Conservation (phyloP, 2,329 filamentous ascomycete genomes). For the Cadophora sp. region DNA sequence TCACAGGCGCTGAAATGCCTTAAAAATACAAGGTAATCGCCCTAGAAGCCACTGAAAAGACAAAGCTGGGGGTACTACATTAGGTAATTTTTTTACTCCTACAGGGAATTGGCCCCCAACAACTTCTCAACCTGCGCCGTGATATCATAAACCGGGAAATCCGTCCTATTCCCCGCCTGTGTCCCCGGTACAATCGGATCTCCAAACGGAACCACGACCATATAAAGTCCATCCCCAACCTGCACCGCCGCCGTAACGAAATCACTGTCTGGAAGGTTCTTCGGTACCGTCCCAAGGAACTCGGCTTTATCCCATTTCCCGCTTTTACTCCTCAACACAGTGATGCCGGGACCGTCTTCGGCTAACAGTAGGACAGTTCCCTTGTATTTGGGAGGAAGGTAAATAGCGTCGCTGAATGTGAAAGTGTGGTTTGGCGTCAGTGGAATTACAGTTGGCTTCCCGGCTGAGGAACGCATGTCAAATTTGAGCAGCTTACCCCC, state of each 20-base stretch:
- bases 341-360: slow-evolving; percentile 15
- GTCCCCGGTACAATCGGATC: slow-evolving; percentile 7
- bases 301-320: slow-evolving; percentile 26
- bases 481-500: slow-evolving; percentile 13
- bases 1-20: no score
- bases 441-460: slow-evolving; percentile 1
- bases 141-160: slow-evolving; percentile 25
- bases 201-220: slow-evolving; percentile 7
- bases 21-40: no score
- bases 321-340: slow-evolving; percentile 21
- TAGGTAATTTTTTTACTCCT: no score
- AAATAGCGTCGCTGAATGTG: slow-evolving; percentile 20
- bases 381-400: slow-evolving; percentile 23
- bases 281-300: slow-evolving; percentile 20
- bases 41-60: no score
- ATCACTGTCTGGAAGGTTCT: neutral
- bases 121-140: slow-evolving; percentile 24
- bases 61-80: no score
- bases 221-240: slow-evolving; percentile 19
- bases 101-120: neutral
- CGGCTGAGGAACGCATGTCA: slow-evolving; percentile 17
- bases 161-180: slow-evolving; percentile 15
- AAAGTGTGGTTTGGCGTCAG: slow-evolving; percentile 7
- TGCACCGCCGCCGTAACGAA: slow-evolving; percentile 10
- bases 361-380: slow-evolving; percentile 24